phyloP scores from a whole-genome alignment of 495 filamentous ascomycete species.

The Penicillium taxi region DNA sequence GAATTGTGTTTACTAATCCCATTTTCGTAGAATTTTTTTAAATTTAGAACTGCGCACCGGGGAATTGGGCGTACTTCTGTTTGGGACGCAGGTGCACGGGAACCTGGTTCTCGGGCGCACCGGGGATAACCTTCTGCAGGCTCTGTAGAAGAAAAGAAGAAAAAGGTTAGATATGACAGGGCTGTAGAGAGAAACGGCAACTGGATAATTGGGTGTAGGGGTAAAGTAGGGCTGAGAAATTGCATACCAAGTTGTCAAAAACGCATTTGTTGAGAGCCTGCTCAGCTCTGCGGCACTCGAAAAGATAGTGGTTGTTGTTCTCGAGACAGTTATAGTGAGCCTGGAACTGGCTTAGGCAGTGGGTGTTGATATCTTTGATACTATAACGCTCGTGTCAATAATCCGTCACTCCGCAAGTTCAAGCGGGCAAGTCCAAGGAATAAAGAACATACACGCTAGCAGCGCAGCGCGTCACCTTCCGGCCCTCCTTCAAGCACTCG shows the following conservation, averaged over 20 bases:
- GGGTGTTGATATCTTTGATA: slow-evolving; percentile 90
- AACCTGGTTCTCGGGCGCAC: slow-evolving; percentile 61
- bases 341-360: slow-evolving; percentile 85
- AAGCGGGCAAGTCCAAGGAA: background rate
- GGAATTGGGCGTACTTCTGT: slow-evolving; percentile 61
- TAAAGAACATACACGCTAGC: slow-evolving; percentile 74
- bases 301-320: slow-evolving; percentile 93
- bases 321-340: slow-evolving; percentile 93
- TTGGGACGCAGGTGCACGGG: slow-evolving; percentile 76
- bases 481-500: slow-evolving; percentile 90
- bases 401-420: background rate
- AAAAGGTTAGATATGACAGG: slow-evolving; percentile 2
- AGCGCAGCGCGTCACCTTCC: slow-evolving; percentile 93
- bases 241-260: slow-evolving; percentile 88
- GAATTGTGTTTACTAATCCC: slow-evolving; percentile 2
- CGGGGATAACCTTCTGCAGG: slow-evolving; percentile 85
- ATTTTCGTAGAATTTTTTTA: slow-evolving; percentile 8
- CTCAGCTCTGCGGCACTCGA: slow-evolving; percentile 75
- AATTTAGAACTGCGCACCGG: slow-evolving; percentile 38
- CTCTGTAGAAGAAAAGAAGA: slow-evolving; percentile 44
- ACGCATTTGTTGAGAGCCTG: slow-evolving; percentile 85
- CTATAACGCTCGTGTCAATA: slow-evolving; percentile 35
- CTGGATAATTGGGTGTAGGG: background rate
- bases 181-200: background rate
- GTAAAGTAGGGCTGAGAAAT: background rate